Percentiles rank a stretch among this genome's conserved stretches.
phyloP scores from a whole-genome alignment of 2,329 filamentous ascomycete genomes.

The Fusarium redolens region DNA sequence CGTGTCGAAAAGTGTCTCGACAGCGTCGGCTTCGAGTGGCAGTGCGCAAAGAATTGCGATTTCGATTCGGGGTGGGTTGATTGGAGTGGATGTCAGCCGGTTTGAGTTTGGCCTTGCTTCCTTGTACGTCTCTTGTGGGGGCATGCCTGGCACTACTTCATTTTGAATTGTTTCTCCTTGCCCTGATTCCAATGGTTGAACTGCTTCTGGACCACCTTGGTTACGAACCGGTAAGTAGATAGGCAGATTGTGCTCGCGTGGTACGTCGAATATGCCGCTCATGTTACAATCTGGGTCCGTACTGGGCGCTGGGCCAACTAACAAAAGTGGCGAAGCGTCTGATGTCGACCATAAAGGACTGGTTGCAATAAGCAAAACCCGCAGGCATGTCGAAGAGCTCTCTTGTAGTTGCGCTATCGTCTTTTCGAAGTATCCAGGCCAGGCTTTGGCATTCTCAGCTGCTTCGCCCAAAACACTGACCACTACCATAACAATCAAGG shows the following conservation, averaged over 20 bases:
- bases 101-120: rapidly evolving
- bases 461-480: not conserved
- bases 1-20: rapidly evolving
- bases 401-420: not conserved
- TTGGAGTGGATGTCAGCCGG: rapidly evolving
- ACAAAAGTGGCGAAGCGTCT: rapidly evolving
- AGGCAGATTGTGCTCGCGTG: too few species aligned
- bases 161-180: not conserved
- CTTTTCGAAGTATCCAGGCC: rapidly evolving
- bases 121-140: not conserved
- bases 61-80: rapidly evolving
- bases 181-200: not conserved
- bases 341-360: rapidly evolving
- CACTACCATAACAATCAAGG: rapidly evolving
- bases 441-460: rapidly evolving
- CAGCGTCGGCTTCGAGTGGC: not conserved
- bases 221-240: not conserved
- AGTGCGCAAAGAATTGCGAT: not conserved
- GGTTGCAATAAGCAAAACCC: rapidly evolving
- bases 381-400: rapidly evolving
- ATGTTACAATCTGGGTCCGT: not conserved
- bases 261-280: too few species aligned
- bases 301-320: not conserved
- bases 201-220: not conserved
- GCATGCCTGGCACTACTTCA: not conserved